Conservation (phyloP, 1,139 yeast species). For the Entelexis paramagnoliae region DNA sequence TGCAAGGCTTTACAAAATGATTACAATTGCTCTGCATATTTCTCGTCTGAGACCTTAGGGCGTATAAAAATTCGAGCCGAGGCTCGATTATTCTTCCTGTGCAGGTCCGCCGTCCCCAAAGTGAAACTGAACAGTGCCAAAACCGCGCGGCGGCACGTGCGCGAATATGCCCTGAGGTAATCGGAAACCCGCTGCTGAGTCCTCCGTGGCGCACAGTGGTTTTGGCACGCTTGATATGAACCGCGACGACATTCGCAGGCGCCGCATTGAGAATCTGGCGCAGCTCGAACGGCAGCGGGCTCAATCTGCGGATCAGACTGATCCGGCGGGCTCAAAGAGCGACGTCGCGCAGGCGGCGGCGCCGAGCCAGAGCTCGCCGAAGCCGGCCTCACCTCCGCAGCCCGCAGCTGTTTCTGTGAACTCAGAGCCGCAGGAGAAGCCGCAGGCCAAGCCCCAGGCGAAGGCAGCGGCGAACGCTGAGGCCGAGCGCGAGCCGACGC, state of each 20-base stretch:
- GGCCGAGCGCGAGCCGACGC: too few relatives aligned
- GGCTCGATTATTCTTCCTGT: too few relatives aligned
- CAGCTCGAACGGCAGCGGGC: conserved; percentile 7
- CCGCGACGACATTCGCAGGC: conserved; percentile 18
- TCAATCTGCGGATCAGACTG: not conserved
- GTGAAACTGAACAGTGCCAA: too few relatives aligned
- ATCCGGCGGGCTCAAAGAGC: not conserved
- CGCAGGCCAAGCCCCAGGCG: not conserved
- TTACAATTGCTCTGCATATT: too few relatives aligned
- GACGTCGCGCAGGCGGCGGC: not conserved
- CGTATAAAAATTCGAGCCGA: too few relatives aligned
- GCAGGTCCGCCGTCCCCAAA: too few relatives aligned
- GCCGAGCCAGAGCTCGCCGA: too few relatives aligned
- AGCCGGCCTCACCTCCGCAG: not conserved
- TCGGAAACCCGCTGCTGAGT: not conserved
- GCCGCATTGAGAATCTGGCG: conserved; percentile 18
- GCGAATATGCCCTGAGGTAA: not conserved
- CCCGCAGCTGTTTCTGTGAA: not conserved
- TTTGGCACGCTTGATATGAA: not conserved
- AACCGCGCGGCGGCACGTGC: not conserved
- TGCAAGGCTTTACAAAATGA: too few relatives aligned
- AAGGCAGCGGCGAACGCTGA: too few relatives aligned
- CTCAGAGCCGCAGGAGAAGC: not conserved
- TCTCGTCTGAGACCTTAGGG: too few relatives aligned
- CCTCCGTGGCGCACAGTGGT: not conserved